Base-by-base conservation (phyloP, 2,329 filamentous ascomycete genomes). In the Arthroderma sp. region DNA sequence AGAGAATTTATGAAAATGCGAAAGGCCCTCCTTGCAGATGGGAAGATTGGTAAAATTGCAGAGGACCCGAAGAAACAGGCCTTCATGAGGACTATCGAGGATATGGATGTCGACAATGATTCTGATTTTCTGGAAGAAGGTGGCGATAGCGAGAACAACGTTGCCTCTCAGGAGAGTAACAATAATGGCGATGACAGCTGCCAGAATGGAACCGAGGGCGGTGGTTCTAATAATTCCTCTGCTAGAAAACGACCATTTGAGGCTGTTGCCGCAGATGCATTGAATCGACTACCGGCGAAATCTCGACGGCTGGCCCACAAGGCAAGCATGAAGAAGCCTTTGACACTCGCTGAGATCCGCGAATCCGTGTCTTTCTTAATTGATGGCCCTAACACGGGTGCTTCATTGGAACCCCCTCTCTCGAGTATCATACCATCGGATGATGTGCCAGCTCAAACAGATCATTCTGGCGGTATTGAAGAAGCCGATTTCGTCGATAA, bases 1-100 rank as follows among this genome's bases (percentile, higher is more conserved):
- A 81, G 85, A 39, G 88, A 96, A 66, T 95, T 95, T 71, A 87
- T 87, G 37, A 88, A 88, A 73, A 94, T 95, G 86, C 86, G 90
- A 58, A 90, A 89, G 69, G 87, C 91, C 5, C 79, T 98, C 7
- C 81, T 95, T 51, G 79, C 87, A 23, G 91, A 97, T 66, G 91
- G 95, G 70, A 88, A 89, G 38, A 83, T 98, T 64, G 88, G 87
- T 67, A 91, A 91, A 71, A 88, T 97, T 61, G 90, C 88, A 35
- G 84, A 89, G 68, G 90, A 94, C 65, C 88, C 88, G 1, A 91
- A 91, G 68, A 91, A 90, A 68, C 81, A 86, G 60, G 93, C 93
- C 0, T 98, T 98, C 74, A 79, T 98, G 64, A 84, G 84, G 62
- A 89, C 89, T 5, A 87, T 98, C 55, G 90, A 95, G 65, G 91